Base-by-base conservation (phyloP, 768 basidiomycete species). In the Termitomyces sp. region DNA sequence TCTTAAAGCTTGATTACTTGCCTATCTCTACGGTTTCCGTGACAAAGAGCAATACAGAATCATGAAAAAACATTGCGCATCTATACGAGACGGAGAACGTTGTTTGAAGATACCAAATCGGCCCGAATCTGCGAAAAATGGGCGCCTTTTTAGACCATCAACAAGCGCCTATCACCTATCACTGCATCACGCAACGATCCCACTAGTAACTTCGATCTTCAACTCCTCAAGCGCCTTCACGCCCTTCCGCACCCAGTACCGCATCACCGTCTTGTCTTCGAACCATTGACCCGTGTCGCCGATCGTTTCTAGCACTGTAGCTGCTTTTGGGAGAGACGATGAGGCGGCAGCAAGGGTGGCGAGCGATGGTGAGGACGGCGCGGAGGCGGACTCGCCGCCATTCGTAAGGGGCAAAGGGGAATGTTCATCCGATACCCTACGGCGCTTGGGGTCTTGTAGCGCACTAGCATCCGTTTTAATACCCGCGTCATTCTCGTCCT, bases 221-320 rank as follows among this genome's bases (percentile, higher is more conserved):
- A 89, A 67, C 59, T 67, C 75, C 4, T 68, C 66, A 56, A 88
- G 67, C n/a, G 82, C 81, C 49, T 63, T 65, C 22, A 80, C 74
- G 5, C 88, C 88, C 13, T 73, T 69, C 39, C 62, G 63, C 1
- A 78, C 82, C 88, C 88, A 89, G 61, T 76, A 75, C 16, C 58
- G 54, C 58, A 84, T 36, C 9, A 75, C 70, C 18, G 57, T 66
- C 6, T 68, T 57, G 34, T 84, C 71, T 48, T 82, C 77, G 61
- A 84, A 89, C 88, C 88, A 89, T 67, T 75, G 65, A 6, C 51
- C 63, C 30, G 59, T 55, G 16, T 60, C 58, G 13, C 58, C 52
- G 71, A 68, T 16, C 33, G n/a, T 36, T 24, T 52, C 51, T 4
- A 24, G 34, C 50, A 6, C 8, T 6, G 44, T 6, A 15, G 20